A percentile compares a stretch with the other conserved stretches of the same genome.
Evolutionary conservation across 208 protist genomes (phyloP).

Genomic region (Leishmania turanica): DNA sequence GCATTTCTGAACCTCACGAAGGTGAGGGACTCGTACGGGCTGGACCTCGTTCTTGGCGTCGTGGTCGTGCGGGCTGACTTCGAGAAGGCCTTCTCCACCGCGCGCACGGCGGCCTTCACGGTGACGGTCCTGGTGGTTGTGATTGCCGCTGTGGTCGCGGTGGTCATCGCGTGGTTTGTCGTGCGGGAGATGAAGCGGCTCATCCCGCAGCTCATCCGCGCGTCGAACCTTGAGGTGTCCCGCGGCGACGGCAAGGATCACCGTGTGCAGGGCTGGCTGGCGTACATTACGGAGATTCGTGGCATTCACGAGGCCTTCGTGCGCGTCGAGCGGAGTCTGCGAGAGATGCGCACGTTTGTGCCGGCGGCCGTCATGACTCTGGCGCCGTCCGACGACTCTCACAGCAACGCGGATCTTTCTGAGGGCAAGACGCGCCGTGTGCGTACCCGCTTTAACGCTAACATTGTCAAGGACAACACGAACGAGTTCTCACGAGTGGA

Average conservation of each 20-base stretch:
- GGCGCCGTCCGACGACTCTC: constrained; percentile 28
- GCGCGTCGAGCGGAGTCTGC: constrained; percentile 42
- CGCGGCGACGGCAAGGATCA: constrained; percentile 25
- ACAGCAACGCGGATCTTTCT: constrained; percentile 12
- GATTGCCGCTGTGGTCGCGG: constrained; percentile 43
- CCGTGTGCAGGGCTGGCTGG: constrained; percentile 28
- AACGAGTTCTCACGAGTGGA: constrained; percentile 55
- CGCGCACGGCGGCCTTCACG: constrained; percentile 39
- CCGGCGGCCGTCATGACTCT: constrained; percentile 47
- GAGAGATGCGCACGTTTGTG: constrained; percentile 56
- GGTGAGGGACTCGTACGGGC: constrained; percentile 58
- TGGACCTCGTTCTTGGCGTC: constrained; percentile 58
- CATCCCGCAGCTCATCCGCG: constrained; percentile 50
- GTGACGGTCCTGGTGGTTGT: constrained; percentile 49
- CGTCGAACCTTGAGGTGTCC: constrained; percentile 58
- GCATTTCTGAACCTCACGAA: constrained; percentile 51
- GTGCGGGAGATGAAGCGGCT: constrained; percentile 52
- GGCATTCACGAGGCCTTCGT: constrained; percentile 46
- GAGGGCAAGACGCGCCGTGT: constrained; percentile 32
- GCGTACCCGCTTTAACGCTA: constrained; percentile 62
- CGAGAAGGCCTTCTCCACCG: constrained; percentile 46
- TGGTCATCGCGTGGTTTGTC: constrained; percentile 52
- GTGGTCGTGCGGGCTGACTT: constrained; percentile 60
- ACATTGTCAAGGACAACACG: constrained; percentile 64
- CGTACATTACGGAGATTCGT: constrained; percentile 49